Evolutionary conservation across 148 eudicot species (phyloP).

Genomic region (Amaranthus cruentus): DNA sequence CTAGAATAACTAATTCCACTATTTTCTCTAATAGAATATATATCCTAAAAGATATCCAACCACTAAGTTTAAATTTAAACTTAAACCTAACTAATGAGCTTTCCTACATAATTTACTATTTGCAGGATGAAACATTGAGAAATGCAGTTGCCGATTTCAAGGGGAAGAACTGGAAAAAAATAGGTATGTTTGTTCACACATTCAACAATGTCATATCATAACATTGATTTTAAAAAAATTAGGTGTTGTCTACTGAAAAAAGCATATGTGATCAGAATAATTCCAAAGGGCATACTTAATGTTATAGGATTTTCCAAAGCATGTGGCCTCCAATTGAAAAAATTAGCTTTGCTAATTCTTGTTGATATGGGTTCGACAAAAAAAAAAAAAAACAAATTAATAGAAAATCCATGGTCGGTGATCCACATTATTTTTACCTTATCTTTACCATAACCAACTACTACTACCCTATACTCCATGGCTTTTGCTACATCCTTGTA

Average conservation of each 20-base stretch:
- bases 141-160: slow-evolving; percentile 58
- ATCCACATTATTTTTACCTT: not conserved
- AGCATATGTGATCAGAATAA: not conserved
- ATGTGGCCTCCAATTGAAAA: not conserved
- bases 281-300: not conserved
- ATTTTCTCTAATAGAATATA: no score
- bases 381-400: not conserved
- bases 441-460: not conserved
- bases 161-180: slow-evolving; percentile 94
- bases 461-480: not conserved
- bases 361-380: not conserved
- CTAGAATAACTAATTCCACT: no score
- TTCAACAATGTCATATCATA: not conserved
- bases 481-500: no score
- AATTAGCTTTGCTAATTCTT: not conserved
- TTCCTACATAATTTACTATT: slow-evolving; percentile 8
- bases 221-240: not conserved
- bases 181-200: slow-evolving; percentile 37
- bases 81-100: no score
- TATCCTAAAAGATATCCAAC: no score
- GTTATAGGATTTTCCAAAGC: not conserved
- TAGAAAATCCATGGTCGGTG: not conserved
- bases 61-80: no score
- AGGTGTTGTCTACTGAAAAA: not conserved
- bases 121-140: slow-evolving; percentile 76